These are phyloP conservation scores for Chaetomiaceae sp. DNA, from an alignment of 2,329 filamentous ascomycete species.

Conservation along the genomic window DNA sequence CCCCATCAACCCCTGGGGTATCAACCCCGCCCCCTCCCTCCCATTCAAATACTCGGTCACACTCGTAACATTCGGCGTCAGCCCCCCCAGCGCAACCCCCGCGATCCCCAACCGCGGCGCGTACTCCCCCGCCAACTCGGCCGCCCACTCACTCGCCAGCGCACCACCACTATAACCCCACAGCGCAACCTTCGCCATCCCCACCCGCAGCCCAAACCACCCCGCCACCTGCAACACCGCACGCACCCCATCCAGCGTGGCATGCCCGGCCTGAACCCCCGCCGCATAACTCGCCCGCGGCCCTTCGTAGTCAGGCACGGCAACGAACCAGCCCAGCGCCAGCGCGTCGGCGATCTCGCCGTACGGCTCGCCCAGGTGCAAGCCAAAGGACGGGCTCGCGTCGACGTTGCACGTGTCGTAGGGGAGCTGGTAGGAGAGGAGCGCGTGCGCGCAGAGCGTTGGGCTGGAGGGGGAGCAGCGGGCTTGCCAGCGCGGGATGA, in stretches of 20 bases:
- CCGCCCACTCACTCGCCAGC: conserved; percentile 45
- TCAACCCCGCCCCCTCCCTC: conserved; percentile 31
- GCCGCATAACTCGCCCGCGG: conserved; percentile 39
- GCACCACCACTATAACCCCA: conserved; percentile 53
- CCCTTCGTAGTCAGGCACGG: conserved; percentile 42
- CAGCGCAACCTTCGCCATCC: conserved; percentile 35
- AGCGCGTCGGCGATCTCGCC: conserved; percentile 32
- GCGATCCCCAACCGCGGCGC: conserved; percentile 43
- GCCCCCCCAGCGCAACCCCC: conserved; percentile 43
- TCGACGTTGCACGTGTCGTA: conserved; percentile 38
- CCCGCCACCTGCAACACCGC: conserved; percentile 31
- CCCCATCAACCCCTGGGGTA: conserved; percentile 33
- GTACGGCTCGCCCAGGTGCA: conserved; percentile 27
- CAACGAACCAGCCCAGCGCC: conserved; percentile 40
- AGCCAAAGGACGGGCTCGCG: conserved; percentile 34
- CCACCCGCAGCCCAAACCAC: conserved; percentile 29
- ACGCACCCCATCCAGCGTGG: conserved; percentile 40
- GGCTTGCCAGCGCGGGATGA: conserved; percentile 24
- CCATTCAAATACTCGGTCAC: conserved; percentile 33
- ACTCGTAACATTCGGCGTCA: conserved; percentile 37
- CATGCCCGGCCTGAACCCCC: conserved; percentile 39
- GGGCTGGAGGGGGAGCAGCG: conserved; percentile 4
- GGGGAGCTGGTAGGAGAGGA: conserved; percentile 40
- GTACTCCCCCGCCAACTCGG: conserved; percentile 44
- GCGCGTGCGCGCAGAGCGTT: conserved; percentile 22